Evolutionary conservation across 768 basidiomycete species (phyloP), one percentile per base, ranked within the genome.

Genomic region (Boletus vermiculosoides): DNA sequence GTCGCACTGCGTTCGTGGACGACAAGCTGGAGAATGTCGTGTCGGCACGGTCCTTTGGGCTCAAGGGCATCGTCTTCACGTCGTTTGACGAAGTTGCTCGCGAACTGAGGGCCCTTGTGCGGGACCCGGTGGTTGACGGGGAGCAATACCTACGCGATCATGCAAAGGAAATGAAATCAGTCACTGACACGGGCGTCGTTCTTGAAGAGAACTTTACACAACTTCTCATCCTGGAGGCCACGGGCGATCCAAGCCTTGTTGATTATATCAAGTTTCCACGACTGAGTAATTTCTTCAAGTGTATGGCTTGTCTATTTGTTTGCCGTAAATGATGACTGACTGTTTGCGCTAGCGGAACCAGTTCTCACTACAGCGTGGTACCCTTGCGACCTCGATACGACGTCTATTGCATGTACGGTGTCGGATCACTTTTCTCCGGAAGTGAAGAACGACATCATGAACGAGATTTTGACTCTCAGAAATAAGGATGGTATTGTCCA

Each of bases 1-100:
- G 16, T 39, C 62, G 65, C 0, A 67, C 65, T 11, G 62, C 52
- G 3, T 66, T 67, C 16, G 65, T 66, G n/a, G 65, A 66, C 11
- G 65, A 66, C 25, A 66, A 56, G 50, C 12, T 64, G 48, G 65
- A 66, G 53, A 66, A 66, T 7, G 55, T 66, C 5, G 50, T 66
- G 7, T 58, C 62, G 23, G 62, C 62, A 1, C 59, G 36, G 34
- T 67, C 65, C 5, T 18, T 67, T 37, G 65, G 65, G 12, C 41
- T 67, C 33, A 56, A 57, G 22, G 64, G 65, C 0, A 64, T 65
- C 30, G 36, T 66, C 13, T 65, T 63, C 30, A 58, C 62, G 1
- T 64, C 65, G 5, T 58, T 42, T 36, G 54, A 59, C 3, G 57
- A 65, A 7, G 59, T 66, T 9, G 42, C 56, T 30, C 59, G 45